Evolutionary conservation across 768 basidiomycete species (phyloP).

Genomic region (Mycena amicta): DNA sequence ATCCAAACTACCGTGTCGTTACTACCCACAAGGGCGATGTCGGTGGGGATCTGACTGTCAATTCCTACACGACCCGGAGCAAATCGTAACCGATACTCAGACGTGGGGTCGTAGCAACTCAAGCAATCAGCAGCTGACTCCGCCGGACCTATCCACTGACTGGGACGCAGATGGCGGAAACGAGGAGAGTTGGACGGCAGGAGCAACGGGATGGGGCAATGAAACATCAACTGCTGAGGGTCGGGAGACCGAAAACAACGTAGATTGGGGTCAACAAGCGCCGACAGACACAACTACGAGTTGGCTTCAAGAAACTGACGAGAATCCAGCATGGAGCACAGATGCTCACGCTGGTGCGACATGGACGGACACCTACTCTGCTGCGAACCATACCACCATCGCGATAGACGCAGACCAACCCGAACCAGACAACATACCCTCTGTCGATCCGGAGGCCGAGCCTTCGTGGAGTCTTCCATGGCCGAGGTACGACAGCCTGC

Average conservation of each 20-base stretch:
- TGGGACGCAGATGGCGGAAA: neutral
- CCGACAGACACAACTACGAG: neutral
- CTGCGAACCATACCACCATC: too few species aligned
- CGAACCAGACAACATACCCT: neutral
- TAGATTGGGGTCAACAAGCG: neutral
- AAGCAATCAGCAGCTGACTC: neutral
- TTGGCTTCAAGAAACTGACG: conserved; percentile 5
- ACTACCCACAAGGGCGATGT: neutral
- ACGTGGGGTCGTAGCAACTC: neutral
- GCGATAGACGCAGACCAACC: too few species aligned
- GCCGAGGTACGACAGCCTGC: neutral
- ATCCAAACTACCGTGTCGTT: neutral
- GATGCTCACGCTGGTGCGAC: too few species aligned
- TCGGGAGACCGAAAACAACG: neutral
- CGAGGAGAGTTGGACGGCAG: neutral
- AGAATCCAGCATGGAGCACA: too few species aligned
- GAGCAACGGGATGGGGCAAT: neutral
- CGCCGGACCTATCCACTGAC: too few species aligned
- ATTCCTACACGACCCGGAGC: neutral
- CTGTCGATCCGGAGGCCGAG: neutral
- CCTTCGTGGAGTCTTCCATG: neutral
- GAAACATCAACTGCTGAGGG: neutral
- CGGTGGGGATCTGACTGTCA: neutral
- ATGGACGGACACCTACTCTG: too few species aligned
- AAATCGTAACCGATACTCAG: neutral